Percentiles rank a stretch among this genome's conserved stretches.
Evolutionary conservation across 805 yeast genomes (phyloP).

Genomic region (Naumovozyma castellii): DNA sequence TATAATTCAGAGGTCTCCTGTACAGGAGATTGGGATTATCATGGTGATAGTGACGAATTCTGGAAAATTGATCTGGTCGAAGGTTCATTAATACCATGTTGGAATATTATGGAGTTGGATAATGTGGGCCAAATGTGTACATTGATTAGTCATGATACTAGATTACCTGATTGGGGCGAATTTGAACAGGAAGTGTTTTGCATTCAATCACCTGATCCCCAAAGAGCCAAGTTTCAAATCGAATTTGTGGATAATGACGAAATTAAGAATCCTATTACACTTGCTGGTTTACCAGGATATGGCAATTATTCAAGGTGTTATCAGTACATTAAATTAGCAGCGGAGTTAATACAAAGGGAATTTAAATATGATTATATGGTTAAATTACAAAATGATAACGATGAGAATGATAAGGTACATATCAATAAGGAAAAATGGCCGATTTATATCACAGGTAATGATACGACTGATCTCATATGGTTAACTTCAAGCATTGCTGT

Average conservation of each 20-base stretch:
- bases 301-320: not conserved
- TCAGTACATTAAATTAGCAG: not conserved
- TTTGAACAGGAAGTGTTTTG: conserved; percentile 86
- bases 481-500: conserved; percentile 9
- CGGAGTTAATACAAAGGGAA: conserved; percentile 7
- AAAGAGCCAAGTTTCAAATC: conserved; percentile 1
- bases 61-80: conserved; percentile 43
- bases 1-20: conserved; percentile 78
- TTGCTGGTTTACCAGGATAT: not conserved
- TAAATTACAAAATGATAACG: conserved; percentile 6
- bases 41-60: conserved; percentile 60
- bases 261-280: not conserved
- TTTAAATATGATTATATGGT: conserved; percentile 17
- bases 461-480: conserved; percentile 13
- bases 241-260: not conserved
- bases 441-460: conserved; percentile 3
- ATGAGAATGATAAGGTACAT: not conserved
- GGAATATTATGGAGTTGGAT: conserved; percentile 52
- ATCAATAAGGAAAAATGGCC: conserved; percentile 15
- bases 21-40: conserved; percentile 50
- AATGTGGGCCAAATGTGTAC: conserved; percentile 63
- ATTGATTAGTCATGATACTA: conserved; percentile 61
- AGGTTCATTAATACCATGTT: conserved; percentile 9
- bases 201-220: conserved; percentile 48
- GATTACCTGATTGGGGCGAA: conserved; percentile 78